A percentile compares a stretch with the other conserved stretches of the same genome.
Evolutionary conservation across 352 stramenopile genomes (phyloP).

Genomic region (Phytophthora gonapodyides): DNA sequence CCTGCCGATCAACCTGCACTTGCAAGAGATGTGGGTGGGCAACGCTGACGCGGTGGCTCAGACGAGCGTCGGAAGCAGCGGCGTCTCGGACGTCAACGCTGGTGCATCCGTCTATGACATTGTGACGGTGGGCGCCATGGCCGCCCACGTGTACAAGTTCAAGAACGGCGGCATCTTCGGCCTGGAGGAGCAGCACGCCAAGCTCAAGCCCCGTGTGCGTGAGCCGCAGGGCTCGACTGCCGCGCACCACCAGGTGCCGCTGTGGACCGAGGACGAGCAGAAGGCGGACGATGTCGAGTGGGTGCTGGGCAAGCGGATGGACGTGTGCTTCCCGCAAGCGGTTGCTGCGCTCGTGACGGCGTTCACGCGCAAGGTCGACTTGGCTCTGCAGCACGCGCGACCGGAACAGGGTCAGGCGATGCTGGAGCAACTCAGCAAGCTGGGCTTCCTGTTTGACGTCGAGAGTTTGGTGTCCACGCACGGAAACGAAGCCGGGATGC

Average conservation of each 20-base stretch:
- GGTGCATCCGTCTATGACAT: constrained; percentile 74
- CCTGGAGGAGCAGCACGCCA: constrained; percentile 71
- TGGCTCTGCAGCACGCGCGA: constrained; percentile 63
- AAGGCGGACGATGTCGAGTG: constrained; percentile 80
- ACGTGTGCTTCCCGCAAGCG: constrained; percentile 83
- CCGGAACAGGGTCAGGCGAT: constrained; percentile 56
- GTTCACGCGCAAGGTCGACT: constrained; percentile 81
- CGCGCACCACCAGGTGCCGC: constrained; percentile 62
- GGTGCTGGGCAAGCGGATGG: constrained; percentile 82
- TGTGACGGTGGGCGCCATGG: constrained; percentile 87
- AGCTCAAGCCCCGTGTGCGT: constrained; percentile 67
- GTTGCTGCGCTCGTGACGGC: constrained; percentile 79
- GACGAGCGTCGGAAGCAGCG: constrained; percentile 40
- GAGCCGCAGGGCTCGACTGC: constrained; percentile 50
- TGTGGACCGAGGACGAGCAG: constrained; percentile 86
- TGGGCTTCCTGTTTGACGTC: constrained; percentile 85
- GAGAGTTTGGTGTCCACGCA: constrained; percentile 87
- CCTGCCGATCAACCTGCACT: constrained; percentile 83
- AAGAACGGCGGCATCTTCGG: constrained; percentile 84
- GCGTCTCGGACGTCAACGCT: constrained; percentile 35
- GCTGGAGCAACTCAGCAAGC: constrained; percentile 77
- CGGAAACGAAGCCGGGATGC: constrained; percentile 88
- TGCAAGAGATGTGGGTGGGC: constrained; percentile 88
- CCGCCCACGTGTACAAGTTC: constrained; percentile 88
- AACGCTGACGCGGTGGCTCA: constrained; percentile 49